These are phyloP conservation scores for Hemileia vastatrix DNA, from an alignment of 1,284 basidiomycete species.

Conservation along the genomic window DNA sequence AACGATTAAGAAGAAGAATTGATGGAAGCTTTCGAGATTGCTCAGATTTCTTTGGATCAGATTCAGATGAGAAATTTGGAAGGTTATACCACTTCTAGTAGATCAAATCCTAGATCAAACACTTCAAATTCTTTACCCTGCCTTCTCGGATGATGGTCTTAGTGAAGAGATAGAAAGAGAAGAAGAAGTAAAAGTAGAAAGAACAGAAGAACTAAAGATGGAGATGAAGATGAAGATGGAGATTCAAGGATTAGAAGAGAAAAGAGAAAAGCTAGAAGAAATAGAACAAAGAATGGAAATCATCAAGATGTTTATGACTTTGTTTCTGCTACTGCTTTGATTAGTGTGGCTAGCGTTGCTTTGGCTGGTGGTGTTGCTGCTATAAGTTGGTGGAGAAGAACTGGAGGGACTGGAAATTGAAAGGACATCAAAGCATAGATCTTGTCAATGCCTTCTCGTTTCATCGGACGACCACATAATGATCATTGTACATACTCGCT, in stretches of 20 bases:
- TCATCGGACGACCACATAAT: no score
- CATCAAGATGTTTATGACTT: background rate
- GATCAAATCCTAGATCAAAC: background rate
- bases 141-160: background rate
- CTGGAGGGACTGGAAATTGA: background rate
- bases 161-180: no score
- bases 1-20: background rate
- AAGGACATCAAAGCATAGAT: no score
- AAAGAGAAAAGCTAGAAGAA: no score
- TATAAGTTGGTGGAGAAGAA: background rate
- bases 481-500: no score
- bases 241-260: background rate
- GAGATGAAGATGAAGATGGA: background rate
- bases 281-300: background rate
- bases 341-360: background rate
- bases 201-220: background rate
- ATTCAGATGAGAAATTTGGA: background rate
- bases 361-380: background rate
- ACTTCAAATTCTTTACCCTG: background rate
- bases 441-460: no score
- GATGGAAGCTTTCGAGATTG: background rate
- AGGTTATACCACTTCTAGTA: background rate
- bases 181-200: background rate
- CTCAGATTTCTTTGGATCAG: background rate
- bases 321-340: background rate